Conservation (phyloP, 768 basidiomycete species). For the Russula sp. region DNA sequence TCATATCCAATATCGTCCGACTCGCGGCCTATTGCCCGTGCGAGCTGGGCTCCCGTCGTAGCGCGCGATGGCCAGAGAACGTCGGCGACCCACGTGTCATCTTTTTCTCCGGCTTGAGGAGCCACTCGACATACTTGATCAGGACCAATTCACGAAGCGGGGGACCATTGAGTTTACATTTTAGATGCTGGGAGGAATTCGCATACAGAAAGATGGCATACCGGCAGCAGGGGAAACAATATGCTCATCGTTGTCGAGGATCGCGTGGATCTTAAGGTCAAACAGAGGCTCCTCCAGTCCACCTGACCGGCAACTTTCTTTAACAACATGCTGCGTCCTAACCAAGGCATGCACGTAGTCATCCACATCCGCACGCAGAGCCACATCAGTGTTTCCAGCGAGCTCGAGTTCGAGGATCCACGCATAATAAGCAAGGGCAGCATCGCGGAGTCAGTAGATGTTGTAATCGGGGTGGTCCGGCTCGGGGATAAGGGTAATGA, state of each 20-base stretch:
- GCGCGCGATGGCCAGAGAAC: conserved; percentile 14
- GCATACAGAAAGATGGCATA: background rate
- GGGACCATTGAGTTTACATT: background rate
- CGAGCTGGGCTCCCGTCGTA: conserved; percentile 5
- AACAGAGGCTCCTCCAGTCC: conserved; percentile 14
- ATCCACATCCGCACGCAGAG: conserved; percentile 7
- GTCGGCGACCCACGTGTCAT: conserved; percentile 13
- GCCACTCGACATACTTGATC: conserved; percentile 16
- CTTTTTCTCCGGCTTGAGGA: conserved; percentile 1
- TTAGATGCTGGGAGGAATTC: background rate
- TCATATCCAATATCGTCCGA: background rate
- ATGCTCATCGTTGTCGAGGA: background rate
- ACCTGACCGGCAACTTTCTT: background rate
- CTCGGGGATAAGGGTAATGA: background rate
- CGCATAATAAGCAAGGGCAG: background rate
- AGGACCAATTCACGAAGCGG: conserved; percentile 8
- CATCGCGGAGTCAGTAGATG: conserved; percentile 14
- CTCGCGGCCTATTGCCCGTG: conserved; percentile 3
- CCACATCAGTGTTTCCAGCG: background rate
- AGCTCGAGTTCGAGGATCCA: conserved; percentile 7
- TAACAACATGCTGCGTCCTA: conserved; percentile 10
- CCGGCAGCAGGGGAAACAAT: conserved; percentile 8
- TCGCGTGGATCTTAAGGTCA: background rate
- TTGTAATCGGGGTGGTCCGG: conserved; percentile 1
- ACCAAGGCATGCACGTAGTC: conserved; percentile 1